A percentile compares a stretch with the other conserved stretches of the same genome.
These are phyloP conservation scores for Leptodontidium sp. DNA, from an alignment of 2,329 filamentous ascomycete species.

Conservation along the genomic window DNA sequence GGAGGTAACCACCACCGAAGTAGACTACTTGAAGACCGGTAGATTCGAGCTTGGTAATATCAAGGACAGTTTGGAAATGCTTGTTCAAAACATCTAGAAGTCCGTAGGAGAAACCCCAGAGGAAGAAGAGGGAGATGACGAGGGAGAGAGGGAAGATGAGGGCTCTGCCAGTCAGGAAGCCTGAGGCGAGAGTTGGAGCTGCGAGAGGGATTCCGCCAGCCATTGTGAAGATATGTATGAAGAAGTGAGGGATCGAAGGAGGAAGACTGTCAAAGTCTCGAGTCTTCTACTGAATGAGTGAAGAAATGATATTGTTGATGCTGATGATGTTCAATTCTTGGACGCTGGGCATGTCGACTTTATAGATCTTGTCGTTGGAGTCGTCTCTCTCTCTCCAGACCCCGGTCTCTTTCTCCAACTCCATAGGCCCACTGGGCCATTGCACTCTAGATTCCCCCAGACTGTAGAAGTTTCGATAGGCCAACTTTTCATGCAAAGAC, in stretches of 20 bases:
- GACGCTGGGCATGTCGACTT: slow-evolving; percentile 28
- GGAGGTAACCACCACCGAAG: slow-evolving; percentile 74
- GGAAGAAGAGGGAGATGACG: slow-evolving; percentile 81
- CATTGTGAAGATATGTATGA: slow-evolving; percentile 45
- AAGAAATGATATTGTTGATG: slow-evolving; percentile 25
- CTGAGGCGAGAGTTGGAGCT: slow-evolving; percentile 49
- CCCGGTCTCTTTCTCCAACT: slow-evolving; percentile 19
- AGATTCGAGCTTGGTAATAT: slow-evolving; percentile 65
- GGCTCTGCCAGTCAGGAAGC: slow-evolving; percentile 49
- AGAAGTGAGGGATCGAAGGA: slow-evolving; percentile 14
- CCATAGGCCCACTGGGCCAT: background rate
- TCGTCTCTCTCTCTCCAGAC: slow-evolving; percentile 26
- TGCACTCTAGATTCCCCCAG: slow-evolving; percentile 6
- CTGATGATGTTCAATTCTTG: slow-evolving; percentile 27
- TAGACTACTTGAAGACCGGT: slow-evolving; percentile 76
- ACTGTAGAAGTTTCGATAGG: slow-evolving; percentile 6
- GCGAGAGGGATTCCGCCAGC: slow-evolving; percentile 52
- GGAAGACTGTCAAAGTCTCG: slow-evolving; percentile 20
- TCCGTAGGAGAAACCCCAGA: slow-evolving; percentile 91
- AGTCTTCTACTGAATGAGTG: slow-evolving; percentile 18
- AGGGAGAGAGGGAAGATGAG: slow-evolving; percentile 60
- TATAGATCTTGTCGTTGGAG: slow-evolving; percentile 25
- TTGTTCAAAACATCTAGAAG: slow-evolving; percentile 83
- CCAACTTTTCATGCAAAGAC: background rate
- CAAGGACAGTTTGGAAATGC: slow-evolving; percentile 69